Conservation (phyloP, 768 basidiomycete species). For the Boletus barrowsii region DNA sequence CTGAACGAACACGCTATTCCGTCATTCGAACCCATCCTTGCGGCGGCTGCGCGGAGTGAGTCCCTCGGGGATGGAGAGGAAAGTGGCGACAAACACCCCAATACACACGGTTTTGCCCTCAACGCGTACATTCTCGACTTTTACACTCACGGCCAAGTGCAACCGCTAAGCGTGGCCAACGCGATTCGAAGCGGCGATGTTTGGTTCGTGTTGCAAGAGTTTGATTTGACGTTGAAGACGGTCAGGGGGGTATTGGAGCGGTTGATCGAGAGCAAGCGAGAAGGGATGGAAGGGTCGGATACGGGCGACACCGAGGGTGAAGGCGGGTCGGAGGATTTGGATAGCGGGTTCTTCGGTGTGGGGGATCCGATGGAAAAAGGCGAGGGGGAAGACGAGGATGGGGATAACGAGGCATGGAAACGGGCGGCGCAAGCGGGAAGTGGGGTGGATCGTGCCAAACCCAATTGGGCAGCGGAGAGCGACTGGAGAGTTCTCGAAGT, state of each 20-base stretch:
- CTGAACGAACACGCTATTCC: constrained; percentile 63
- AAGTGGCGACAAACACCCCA: background rate
- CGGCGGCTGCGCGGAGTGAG: constrained; percentile 19
- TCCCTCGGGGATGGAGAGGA: background rate
- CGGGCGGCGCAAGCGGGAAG: background rate
- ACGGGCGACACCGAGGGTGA: constrained; percentile 14
- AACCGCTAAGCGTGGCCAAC: constrained; percentile 48
- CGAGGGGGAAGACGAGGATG: constrained; percentile 16
- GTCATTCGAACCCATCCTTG: constrained; percentile 40
- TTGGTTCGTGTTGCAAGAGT: constrained; percentile 65
- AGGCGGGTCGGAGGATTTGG: constrained; percentile 17
- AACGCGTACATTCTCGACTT: constrained; percentile 72
- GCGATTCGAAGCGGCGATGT: constrained; percentile 59
- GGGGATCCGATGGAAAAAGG: constrained; percentile 29
- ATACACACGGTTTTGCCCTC: constrained; percentile 30
- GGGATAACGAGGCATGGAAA: constrained; percentile 21
- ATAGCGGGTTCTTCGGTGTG: constrained; percentile 37
- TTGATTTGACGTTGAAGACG: constrained; percentile 46
- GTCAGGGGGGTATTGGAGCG: constrained; percentile 51
- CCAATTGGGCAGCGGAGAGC: constrained; percentile 37
- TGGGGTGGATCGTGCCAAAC: constrained; percentile 25
- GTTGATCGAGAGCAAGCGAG: constrained; percentile 34
- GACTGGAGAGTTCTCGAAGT: too few species aligned
- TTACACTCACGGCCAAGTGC: constrained; percentile 59
- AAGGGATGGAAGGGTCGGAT: constrained; percentile 9